Percentiles rank a stretch among this genome's conserved stretches.
These are phyloP conservation scores for Batrachochytrium dendrobatidis DNA, from an alignment of 371 early-diverging fungal species.

Conservation along the genomic window DNA sequence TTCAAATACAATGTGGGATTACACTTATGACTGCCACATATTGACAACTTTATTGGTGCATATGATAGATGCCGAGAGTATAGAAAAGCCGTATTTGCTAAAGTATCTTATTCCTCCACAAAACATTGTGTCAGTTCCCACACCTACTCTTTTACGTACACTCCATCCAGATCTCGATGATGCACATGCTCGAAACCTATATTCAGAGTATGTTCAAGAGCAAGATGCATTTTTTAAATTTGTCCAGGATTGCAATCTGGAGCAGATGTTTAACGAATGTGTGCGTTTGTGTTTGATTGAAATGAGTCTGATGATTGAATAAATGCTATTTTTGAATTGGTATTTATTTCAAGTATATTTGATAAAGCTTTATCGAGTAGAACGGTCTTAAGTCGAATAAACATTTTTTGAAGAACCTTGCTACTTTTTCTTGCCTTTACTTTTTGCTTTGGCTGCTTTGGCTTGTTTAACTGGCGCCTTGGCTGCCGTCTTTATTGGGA, in stretches of 20 bases:
- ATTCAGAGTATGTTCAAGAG: neutral
- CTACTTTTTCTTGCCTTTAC: neutral
- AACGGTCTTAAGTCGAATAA: neutral
- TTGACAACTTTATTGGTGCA: too few species aligned
- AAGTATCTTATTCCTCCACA: too few species aligned
- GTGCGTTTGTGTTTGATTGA: neutral
- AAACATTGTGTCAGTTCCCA: too few species aligned
- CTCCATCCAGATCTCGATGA: neutral
- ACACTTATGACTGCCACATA: too few species aligned
- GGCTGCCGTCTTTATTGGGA: neutral
- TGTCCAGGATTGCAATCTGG: neutral
- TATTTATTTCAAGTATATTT: neutral
- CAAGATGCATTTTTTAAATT: neutral
- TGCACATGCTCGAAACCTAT: neutral
- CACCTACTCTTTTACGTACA: neutral
- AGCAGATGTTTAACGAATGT: neutral
- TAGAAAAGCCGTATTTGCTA: too few species aligned
- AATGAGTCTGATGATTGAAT: neutral
- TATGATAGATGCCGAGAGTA: too few species aligned
- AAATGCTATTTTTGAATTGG: neutral
- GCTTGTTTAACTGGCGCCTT: neutral
- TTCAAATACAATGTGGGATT: too few species aligned
- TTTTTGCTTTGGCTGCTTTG: neutral
- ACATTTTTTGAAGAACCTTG: neutral
- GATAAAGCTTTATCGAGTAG: neutral